phyloP scores from a whole-genome alignment of 176 grass and related monocot genomes.

The Calamus simplicifolius region DNA sequence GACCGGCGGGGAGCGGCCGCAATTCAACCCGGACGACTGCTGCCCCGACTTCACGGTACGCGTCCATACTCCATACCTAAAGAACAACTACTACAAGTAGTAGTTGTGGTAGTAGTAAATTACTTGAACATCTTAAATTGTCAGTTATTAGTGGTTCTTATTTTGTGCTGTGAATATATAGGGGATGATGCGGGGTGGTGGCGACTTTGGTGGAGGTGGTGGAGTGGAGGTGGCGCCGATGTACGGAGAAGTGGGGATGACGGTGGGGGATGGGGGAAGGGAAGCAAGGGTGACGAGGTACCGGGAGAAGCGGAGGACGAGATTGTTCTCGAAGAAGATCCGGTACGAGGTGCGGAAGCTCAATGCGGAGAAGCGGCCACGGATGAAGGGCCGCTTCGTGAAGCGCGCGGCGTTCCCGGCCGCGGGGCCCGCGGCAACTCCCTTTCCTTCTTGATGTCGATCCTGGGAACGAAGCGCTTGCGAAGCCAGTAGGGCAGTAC shows the following conservation, averaged over 20 bases:
- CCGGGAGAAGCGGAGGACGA: conserved; percentile 84
- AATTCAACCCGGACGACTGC: conserved; percentile 23
- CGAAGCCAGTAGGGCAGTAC: no score
- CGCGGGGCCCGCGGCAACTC: background rate
- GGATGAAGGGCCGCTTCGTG: conserved; percentile 98
- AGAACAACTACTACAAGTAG: background rate
- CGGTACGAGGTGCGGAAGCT: conserved; percentile 99
- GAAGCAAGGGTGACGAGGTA: conserved; percentile 92
- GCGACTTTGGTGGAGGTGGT: conserved; percentile 1
- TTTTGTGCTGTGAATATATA: background rate
- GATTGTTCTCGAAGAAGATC: conserved; percentile 97
- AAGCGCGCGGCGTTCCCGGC: conserved; percentile 39
- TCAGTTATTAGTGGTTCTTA: background rate
- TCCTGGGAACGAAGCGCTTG: no score
- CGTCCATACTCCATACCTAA: background rate
- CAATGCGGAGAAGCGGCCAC: conserved; percentile 96
- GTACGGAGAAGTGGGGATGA: conserved; percentile 6
- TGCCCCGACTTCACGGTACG: conserved; percentile 66
- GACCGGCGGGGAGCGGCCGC: conserved; percentile 62
- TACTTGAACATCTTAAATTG: background rate
- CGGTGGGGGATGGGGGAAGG: conserved; percentile 47
- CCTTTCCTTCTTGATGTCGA: background rate
- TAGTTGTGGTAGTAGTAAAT: background rate
- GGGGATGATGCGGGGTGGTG: background rate
- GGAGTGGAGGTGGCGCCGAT: background rate